Conservation (phyloP, 192 early-diverging fungal genomes). For the Phlyctochytrium bullatum region DNA sequence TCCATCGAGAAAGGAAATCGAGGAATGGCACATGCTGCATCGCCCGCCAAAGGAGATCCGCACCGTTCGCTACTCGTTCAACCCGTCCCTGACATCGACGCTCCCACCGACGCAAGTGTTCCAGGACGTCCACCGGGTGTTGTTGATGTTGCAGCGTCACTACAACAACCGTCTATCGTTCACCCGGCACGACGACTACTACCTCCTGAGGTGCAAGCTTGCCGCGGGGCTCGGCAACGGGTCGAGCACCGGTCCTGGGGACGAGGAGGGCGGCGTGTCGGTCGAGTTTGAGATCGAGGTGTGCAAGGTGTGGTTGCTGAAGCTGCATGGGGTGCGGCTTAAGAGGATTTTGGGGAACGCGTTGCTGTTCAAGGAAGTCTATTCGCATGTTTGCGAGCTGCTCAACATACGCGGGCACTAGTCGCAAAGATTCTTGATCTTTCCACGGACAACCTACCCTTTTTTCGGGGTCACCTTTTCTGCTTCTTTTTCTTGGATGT, state of each 20-base stretch:
- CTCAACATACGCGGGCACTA: constrained; percentile 17
- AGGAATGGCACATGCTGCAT: constrained; percentile 56
- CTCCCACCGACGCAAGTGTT: constrained; percentile 47
- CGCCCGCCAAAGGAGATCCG: constrained; percentile 54
- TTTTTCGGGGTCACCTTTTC: neutral
- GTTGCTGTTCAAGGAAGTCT: constrained; percentile 56
- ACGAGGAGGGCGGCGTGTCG: constrained; percentile 9
- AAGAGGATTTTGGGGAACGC: constrained; percentile 50
- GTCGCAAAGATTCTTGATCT: no score
- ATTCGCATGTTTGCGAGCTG: constrained; percentile 33
- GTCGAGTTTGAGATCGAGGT: constrained; percentile 61
- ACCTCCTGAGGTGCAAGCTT: constrained; percentile 47
- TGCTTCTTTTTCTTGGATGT: neutral
- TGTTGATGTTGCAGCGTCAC: constrained; percentile 30
- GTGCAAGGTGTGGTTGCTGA: constrained; percentile 62
- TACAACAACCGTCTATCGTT: constrained; percentile 35
- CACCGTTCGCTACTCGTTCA: constrained; percentile 51
- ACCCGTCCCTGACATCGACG: constrained; percentile 46
- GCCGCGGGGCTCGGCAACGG: constrained; percentile 8
- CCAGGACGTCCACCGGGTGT: constrained; percentile 56
- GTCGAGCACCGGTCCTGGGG: no score
- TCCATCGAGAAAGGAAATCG: constrained; percentile 51
- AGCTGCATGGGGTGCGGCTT: constrained; percentile 54
- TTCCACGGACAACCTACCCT: neutral
- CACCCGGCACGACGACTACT: constrained; percentile 42